Percentiles rank a stretch among this genome's conserved stretches.
phyloP scores from a whole-genome alignment of 768 basidiomycete genomes.

The Mycena filopes region DNA sequence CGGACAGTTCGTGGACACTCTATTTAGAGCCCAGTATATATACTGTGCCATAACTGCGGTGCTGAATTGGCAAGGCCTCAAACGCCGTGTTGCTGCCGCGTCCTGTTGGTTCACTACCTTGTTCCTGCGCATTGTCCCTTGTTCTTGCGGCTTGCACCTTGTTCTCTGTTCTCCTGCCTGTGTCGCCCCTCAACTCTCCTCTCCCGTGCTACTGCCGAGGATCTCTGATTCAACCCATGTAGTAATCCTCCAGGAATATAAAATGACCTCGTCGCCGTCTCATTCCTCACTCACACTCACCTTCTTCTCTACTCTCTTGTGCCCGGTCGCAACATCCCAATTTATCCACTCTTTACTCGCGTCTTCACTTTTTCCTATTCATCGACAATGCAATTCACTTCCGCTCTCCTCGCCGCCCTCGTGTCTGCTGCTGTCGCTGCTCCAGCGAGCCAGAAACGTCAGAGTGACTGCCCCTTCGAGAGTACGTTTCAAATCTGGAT shows the following conservation, averaged over 20 bases:
- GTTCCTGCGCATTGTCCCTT: too few species aligned
- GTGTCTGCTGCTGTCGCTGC: conserved; percentile 21
- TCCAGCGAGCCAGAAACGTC: conserved; percentile 13
- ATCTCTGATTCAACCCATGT: too few species aligned
- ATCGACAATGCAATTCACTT: conserved; percentile 20
- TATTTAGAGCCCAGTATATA: too few species aligned
- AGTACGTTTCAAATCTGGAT: not conserved
- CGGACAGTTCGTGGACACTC: too few species aligned
- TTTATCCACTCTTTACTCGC: not conserved
- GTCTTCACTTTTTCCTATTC: not conserved
- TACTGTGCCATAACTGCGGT: too few species aligned
- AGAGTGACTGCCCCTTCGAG: conserved; percentile 19
- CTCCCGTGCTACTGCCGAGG: too few species aligned
- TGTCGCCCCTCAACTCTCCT: too few species aligned
- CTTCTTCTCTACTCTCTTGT: not conserved
- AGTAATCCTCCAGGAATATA: not conserved
- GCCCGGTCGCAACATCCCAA: not conserved
- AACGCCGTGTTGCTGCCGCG: too few species aligned
- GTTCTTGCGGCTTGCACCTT: too few species aligned
- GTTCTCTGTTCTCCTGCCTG: too few species aligned
- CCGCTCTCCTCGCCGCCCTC: conserved; percentile 15
- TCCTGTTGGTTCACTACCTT: too few species aligned
- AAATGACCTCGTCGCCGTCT: not conserved
- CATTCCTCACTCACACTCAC: conserved; percentile 14
- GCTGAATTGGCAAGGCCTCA: too few species aligned